These are phyloP conservation scores for Rhodotorula diobovata DNA, from an alignment of 768 basidiomycete species.

Conservation along the genomic window DNA sequence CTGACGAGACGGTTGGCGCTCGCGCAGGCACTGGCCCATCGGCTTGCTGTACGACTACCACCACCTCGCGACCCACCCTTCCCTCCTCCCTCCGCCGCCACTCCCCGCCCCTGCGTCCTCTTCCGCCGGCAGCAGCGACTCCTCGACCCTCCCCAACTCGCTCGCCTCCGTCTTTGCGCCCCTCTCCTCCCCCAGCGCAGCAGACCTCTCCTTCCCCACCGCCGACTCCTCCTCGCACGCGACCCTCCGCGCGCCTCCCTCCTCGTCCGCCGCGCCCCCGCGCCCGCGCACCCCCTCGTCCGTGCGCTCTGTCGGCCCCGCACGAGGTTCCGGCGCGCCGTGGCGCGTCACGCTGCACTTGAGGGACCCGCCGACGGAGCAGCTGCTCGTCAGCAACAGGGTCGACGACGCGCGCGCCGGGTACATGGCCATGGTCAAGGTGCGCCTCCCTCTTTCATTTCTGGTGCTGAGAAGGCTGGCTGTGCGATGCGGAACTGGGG, in stretches of 20 bases:
- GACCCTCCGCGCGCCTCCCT: constrained; percentile 47
- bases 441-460: neutral
- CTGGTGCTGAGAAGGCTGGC: too few relatives aligned
- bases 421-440: constrained; percentile 93
- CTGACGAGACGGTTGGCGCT: neutral
- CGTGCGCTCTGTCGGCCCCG: neutral
- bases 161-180: constrained; percentile 18
- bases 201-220: constrained; percentile 47
- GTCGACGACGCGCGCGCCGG: constrained; percentile 84
- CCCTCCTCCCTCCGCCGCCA: constrained; percentile 16
- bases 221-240: neutral
- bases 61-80: constrained; percentile 51
- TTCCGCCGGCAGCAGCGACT: neutral
- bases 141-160: constrained; percentile 34
- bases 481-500: neutral
- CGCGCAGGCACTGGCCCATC: constrained; percentile 89
- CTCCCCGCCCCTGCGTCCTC: neutral
- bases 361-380: constrained; percentile 78
- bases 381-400: constrained; percentile 71
- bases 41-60: constrained; percentile 87
- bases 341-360: constrained; percentile 80
- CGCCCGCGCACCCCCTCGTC: neutral
- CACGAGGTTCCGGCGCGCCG: constrained; percentile 47
- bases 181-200: neutral
- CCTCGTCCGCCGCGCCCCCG: constrained; percentile 3